A percentile compares a stretch with the other conserved stretches of the same genome.
Evolutionary conservation across 257 asterid species (phyloP).

Genomic region (Cynanchum wilfordii): DNA sequence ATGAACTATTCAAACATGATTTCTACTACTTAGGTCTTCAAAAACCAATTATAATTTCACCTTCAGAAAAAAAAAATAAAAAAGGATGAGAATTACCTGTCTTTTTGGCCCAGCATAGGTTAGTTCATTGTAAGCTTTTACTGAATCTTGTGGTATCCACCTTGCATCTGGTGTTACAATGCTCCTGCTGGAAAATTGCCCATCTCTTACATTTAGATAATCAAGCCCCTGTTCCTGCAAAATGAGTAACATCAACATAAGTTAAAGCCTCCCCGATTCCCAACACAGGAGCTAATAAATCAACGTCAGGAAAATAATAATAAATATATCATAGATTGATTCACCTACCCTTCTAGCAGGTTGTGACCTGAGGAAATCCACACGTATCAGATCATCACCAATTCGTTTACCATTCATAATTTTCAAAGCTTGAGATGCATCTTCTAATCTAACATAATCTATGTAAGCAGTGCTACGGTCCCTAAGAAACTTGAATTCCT

Average conservation of each 20-base stretch:
- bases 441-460: slow-evolving; percentile 69
- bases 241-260: background rate
- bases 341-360: slow-evolving; percentile 77
- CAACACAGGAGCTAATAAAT: slow-evolving; percentile 10
- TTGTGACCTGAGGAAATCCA: slow-evolving; percentile 87
- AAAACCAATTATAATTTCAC: background rate
- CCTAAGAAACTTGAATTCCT: slow-evolving; percentile 76
- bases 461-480: slow-evolving; percentile 83
- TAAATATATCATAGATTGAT: slow-evolving; percentile 3
- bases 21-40: background rate
- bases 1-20: background rate
- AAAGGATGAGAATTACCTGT: slow-evolving; percentile 40
- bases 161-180: slow-evolving; percentile 46
- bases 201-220: slow-evolving; percentile 46
- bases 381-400: slow-evolving; percentile 76
- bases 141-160: slow-evolving; percentile 58
- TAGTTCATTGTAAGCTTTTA: slow-evolving; percentile 42
- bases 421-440: slow-evolving; percentile 74
- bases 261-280: background rate
- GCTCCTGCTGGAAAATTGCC: slow-evolving; percentile 51
- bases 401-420: slow-evolving; percentile 71
- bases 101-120: slow-evolving; percentile 58
- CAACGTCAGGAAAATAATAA: background rate
- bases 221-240: slow-evolving; percentile 65
- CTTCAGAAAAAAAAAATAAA: background rate